phyloP scores from a whole-genome alignment of 352 stramenopile species.

The Plasmopara halstedii region DNA sequence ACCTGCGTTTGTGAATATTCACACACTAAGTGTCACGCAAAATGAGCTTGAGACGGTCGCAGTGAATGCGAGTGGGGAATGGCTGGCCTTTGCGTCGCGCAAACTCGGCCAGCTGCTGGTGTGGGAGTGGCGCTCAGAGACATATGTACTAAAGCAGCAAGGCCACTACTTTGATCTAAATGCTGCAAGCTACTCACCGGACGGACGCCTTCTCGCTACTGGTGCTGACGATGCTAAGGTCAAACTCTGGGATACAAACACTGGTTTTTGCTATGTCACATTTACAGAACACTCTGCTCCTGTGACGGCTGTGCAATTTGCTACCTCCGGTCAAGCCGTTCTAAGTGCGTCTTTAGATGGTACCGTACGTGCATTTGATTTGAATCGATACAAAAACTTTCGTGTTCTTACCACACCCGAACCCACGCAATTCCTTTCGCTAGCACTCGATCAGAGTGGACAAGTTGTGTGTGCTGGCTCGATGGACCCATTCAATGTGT shows the following conservation, averaged over 20 bases:
- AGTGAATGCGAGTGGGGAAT: conserved; percentile 95
- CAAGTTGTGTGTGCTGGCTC: conserved; percentile 94
- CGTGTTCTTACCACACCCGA: conserved; percentile 95
- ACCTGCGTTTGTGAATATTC: conserved; percentile 93
- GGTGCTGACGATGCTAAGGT: conserved; percentile 98
- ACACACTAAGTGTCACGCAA: conserved; percentile 91
- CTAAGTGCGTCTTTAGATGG: conserved; percentile 97
- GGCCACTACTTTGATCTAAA: conserved; percentile 98
- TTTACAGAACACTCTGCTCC: conserved; percentile 96
- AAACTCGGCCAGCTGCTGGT: conserved; percentile 98
- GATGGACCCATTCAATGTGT: conserved; percentile 96
- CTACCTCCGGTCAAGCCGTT: conserved; percentile 87
- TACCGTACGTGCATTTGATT: conserved; percentile 97
- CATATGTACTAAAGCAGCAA: conserved; percentile 99
- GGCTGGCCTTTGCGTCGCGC: conserved; percentile 96
- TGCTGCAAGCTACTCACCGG: conserved; percentile 94
- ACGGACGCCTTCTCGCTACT: conserved; percentile 94
- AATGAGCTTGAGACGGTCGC: conserved; percentile 89
- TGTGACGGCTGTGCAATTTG: conserved; percentile 95
- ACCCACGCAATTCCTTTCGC: conserved; percentile 95
- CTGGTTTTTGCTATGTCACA: conserved; percentile 99
- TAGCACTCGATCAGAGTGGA: conserved; percentile 96
- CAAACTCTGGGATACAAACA: conserved; percentile 97
- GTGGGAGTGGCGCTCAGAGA: conserved; percentile 99
- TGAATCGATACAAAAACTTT: conserved; percentile 99